Percentiles rank a stretch among this genome's conserved stretches.
phyloP scores from a whole-genome alignment of 306 rosid genomes.

The Chamaecrista fasciculata region DNA sequence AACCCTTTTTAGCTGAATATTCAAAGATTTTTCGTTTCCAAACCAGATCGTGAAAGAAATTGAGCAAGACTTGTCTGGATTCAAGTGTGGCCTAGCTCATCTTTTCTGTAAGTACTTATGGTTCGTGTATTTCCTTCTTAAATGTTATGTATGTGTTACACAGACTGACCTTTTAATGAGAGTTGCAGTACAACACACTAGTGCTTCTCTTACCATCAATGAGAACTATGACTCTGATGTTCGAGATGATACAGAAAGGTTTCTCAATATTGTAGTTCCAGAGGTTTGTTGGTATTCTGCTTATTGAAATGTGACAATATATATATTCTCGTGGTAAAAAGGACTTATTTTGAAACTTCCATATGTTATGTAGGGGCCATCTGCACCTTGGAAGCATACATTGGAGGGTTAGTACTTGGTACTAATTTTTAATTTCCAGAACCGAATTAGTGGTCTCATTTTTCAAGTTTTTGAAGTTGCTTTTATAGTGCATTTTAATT shows the following conservation, averaged over 20 bases:
- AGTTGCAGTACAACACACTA: slow-evolving; percentile 84
- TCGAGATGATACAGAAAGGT: slow-evolving; percentile 80
- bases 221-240: slow-evolving; percentile 95
- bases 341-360: neutral
- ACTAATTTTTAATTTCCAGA: neutral
- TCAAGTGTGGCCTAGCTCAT: slow-evolving; percentile 94
- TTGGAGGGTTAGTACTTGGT: slow-evolving; percentile 71
- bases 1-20: neutral
- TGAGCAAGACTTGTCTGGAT: slow-evolving; percentile 72
- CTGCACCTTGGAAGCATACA: slow-evolving; percentile 96
- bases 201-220: slow-evolving; percentile 95
- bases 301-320: neutral
- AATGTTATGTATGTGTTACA: neutral
- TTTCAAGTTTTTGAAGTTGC: neutral
- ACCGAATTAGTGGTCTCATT: neutral
- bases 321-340: neutral
- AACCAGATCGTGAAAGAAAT: slow-evolving; percentile 75
- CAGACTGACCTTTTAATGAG: slow-evolving; percentile 14
- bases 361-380: slow-evolving; percentile 53
- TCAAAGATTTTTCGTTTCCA: neutral
- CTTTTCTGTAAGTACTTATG: slow-evolving; percentile 59
- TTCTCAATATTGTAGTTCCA: slow-evolving; percentile 73
- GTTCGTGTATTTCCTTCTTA: neutral
- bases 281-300: slow-evolving; percentile 50
- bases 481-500: neutral